Evolutionary conservation across 306 rosid species (phyloP).

Genomic region (Boehmeria nivea): DNA sequence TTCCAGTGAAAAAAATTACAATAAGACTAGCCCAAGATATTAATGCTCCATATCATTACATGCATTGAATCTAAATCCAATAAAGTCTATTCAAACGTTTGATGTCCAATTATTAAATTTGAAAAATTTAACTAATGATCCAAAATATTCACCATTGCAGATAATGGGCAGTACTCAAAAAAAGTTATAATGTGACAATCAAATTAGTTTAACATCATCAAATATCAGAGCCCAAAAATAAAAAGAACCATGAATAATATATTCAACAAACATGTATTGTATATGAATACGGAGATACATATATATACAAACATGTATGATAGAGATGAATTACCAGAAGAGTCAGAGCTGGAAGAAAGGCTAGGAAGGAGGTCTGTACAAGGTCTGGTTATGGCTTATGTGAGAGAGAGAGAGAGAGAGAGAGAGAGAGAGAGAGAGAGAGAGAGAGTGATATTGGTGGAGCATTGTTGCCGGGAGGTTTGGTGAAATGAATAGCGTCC

Average conservation of each 20-base stretch:
- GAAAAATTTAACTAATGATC: no score
- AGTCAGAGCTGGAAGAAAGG: not conserved
- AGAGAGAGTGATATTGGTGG: not conserved
- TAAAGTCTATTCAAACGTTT: no score
- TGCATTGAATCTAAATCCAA: no score
- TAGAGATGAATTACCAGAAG: not conserved
- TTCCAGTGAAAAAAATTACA: no score
- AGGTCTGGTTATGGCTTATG: not conserved
- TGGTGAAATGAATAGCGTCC: not conserved
- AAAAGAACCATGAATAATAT: not conserved
- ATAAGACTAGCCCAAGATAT: no score
- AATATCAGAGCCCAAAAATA: no score
- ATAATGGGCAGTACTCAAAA: not conserved
- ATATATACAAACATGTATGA: not conserved
- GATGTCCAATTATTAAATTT: no score
- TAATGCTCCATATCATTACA: no score
- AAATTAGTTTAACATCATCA: no score
- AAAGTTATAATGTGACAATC: no score
- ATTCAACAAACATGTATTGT: no score
- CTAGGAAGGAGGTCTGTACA: not conserved
- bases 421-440: conserved; percentile 5
- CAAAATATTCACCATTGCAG: not conserved
- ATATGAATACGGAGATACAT: not conserved
- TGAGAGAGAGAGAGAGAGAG: not conserved
- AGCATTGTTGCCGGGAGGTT: conserved; percentile 14